Evolutionary conservation across 129 eudicot genomes (phyloP), one percentile per base, ranked within the genome.

Genomic region (Pulicaria dysenterica): DNA sequence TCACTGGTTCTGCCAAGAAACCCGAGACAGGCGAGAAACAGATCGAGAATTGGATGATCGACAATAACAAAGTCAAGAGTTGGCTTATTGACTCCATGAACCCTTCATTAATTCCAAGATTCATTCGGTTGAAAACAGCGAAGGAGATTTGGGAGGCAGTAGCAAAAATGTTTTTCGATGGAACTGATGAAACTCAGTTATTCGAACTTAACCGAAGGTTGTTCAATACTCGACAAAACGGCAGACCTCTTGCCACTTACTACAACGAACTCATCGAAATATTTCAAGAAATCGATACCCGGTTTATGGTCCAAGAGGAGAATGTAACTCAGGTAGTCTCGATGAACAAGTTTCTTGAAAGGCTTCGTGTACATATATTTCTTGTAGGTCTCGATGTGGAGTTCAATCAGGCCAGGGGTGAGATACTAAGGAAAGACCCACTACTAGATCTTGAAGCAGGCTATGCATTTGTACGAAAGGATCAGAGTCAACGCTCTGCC

Each of bases 401-500:
- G 13, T 62, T 62, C 47, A 62, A 62, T 62, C 68, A 62, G 40
- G 68, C 68, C 2, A 31, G 68, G 47, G 47, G 47, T 12, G 47
- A 62, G 49, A 62, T 62, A 37, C 47, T 69, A 6, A 48, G 72
- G 5, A 67, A 67, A 45, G 57, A 67, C 48, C 72, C 72, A 45
- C 47, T n/a, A n/a, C n/a, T n/a, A n/a, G n/a, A n/a, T n/a, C n/a
- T n/a, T n/a, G n/a, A n/a, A n/a, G n/a, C n/a, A n/a, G n/a, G n/a
- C n/a, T n/a, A n/a, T n/a, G n/a, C n/a, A n/a, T n/a, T n/a, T n/a
- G n/a, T n/a, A n/a, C n/a, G n/a, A n/a, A 40, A 41, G 44, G 70
- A 64, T n/a, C 34, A 14, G 5, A 9, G 14, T 5, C 57, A 67
- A 40, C 45, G 56, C 2, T 53, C 47, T 12, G 48, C 41, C 72